Evolutionary conservation across 192 early-diverging fungal genomes (phyloP), one percentile per base, ranked within the genome.

Genomic region (Obelidium mucronatum): DNA sequence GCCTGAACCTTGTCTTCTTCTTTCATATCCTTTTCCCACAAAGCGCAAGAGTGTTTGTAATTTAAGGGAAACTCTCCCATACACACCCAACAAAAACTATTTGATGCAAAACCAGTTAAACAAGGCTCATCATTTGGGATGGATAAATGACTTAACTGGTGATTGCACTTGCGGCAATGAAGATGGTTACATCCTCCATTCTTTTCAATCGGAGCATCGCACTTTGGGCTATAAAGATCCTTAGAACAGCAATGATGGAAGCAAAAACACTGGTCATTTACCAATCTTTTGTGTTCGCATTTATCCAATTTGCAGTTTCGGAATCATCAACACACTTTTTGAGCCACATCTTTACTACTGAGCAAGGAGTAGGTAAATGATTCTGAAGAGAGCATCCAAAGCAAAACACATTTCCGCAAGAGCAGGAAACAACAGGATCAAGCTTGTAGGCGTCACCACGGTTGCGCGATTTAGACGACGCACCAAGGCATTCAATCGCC

Each of bases 151-250:
- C 54, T 2, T n/a, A n/a, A n/a, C n/a, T 99, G 95, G 82, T 97
- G 88, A 75, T 91, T 90, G 81, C 98, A 99, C 82, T 97, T 96
- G 70, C 93, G 90, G 84, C 98, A 99, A 1, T 94, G 96, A 97
- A 99, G 98, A 78, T 99, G 98, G 82, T 98, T 99, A 86, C 98
- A 99, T 15, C 98, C 98, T 59, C 98, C 98, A 81, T 99, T 99
- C 87, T 99, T 99, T 81, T 99, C 98, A 73, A 99, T 98, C 0
- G 93, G 95, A 8, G 94, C 89, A 66, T 90, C 84, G 83, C 98
- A 99, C 82, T 95, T 95, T 31, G 91, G 80, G 82, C 98, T 59
- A 30, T 59, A 59, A 59, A 30, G 24, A 59, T 8, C 56, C 56
- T 59, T 59, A 13, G 11, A 6, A 48, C 19, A 48, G 44, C 44